Evolutionary conservation across 192 early-diverging fungal genomes (phyloP).

Genomic region (Dissophora globulifera): DNA sequence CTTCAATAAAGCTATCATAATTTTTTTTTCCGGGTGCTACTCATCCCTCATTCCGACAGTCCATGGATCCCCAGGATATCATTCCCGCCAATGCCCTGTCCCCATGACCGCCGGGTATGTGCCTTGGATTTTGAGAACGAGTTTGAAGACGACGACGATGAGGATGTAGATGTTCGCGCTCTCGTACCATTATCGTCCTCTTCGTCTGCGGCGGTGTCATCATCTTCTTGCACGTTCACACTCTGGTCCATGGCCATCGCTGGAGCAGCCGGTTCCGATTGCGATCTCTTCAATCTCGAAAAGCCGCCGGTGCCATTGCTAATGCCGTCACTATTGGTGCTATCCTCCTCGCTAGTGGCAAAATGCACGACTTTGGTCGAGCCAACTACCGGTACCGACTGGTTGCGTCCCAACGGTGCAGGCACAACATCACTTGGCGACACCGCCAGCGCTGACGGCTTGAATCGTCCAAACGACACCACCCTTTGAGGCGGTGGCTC

Average conservation of each 20-base stretch:
- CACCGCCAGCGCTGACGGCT: background rate
- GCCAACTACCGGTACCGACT: too few species aligned
- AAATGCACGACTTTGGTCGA: too few species aligned
- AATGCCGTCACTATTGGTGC: too few species aligned
- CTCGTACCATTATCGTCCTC: too few species aligned
- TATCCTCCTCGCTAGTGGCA: too few species aligned
- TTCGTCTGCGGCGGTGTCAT: background rate
- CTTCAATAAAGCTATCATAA: background rate
- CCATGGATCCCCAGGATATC: conserved; percentile 41
- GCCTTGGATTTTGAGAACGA: conserved; percentile 38
- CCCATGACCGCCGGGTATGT: conserved; percentile 42
- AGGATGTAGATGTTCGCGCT: conserved; percentile 1
- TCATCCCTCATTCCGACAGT: background rate
- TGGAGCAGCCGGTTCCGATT: conserved; percentile 7
- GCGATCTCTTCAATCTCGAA: background rate
- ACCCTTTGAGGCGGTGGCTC: background rate
- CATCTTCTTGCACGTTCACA: background rate
- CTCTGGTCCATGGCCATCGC: background rate
- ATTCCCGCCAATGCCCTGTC: conserved; percentile 39
- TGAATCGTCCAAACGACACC: background rate
- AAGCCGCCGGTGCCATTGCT: too few species aligned
- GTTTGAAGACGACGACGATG: conserved; percentile 9
- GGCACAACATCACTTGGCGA: background rate
- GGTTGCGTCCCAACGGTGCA: too few species aligned
- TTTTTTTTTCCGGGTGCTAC: background rate